phyloP scores from a whole-genome alignment of 768 basidiomycete genomes.

The Phanerochaete carnosa region DNA sequence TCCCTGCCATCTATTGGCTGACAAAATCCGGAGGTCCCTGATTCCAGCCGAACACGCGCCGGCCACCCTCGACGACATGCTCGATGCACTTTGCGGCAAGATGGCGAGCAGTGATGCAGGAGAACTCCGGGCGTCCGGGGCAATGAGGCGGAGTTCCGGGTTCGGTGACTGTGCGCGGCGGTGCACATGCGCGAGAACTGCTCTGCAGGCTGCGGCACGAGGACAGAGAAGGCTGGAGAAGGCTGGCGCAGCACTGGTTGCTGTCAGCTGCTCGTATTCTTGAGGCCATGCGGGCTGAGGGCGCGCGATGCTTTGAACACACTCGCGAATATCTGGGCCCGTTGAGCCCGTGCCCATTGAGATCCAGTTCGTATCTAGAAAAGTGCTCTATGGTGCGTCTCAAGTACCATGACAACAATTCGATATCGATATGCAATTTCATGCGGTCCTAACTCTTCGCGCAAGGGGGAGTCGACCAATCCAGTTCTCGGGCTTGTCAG shows the following conservation, averaged over 20 bases:
- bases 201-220: not conserved
- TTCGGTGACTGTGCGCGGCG: not conserved
- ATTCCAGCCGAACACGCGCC: not conserved
- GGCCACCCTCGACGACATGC: not conserved
- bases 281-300: not conserved
- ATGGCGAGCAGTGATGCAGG: not conserved
- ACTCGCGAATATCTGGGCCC: not conserved
- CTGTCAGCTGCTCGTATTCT: not conserved
- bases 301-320: not conserved
- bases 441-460: too few species aligned
- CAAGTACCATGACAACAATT: too few species aligned
- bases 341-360: not conserved
- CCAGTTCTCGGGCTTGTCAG: too few species aligned
- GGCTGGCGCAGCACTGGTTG: not conserved
- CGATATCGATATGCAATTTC: too few species aligned
- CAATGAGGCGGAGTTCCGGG: not conserved
- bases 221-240: not conserved
- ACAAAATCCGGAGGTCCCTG: not conserved
- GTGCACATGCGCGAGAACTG: not conserved
- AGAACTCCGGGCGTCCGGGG: not conserved
- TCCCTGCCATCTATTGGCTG: not conserved
- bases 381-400: too few species aligned
- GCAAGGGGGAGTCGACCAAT: too few species aligned
- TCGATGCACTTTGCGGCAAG: not conserved
- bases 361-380: too few species aligned